These are phyloP conservation scores for Byssochlamys sp. DNA, from an alignment of 2,329 filamentous ascomycete genomes.

Conservation along the genomic window DNA sequence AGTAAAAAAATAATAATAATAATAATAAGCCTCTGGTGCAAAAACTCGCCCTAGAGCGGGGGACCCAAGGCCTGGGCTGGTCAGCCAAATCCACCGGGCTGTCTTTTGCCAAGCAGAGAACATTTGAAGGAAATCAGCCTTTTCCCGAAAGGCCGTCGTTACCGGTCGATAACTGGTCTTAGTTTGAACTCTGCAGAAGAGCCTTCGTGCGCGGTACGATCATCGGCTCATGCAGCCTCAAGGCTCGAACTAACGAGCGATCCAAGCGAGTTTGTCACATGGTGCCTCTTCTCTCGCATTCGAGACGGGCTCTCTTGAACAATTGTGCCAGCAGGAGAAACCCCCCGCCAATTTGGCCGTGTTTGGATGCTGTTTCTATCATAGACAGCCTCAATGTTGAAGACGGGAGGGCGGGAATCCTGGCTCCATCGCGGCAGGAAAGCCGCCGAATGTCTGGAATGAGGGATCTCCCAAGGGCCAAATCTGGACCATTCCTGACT, in stretches of 20 bases:
- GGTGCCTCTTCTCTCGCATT: neutral
- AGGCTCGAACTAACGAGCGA: neutral
- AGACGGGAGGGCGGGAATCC: neutral
- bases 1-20: neutral
- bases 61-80: neutral
- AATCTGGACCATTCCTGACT: neutral
- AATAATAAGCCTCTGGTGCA: neutral
- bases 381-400: neutral
- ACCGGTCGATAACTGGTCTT: constrained; percentile 1
- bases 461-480: neutral
- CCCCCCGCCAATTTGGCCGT: neutral
- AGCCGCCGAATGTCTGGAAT: neutral
- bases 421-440: neutral
- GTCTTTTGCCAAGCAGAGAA: neutral
- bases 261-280: neutral
- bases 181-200: neutral
- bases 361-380: neutral
- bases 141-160: neutral
- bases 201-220: neutral
- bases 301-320: neutral
- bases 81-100: neutral
- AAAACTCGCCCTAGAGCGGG: neutral
- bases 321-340: neutral
- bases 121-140: neutral
- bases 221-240: neutral